These are phyloP conservation scores for Pseudopithomyces chartarum DNA, from an alignment of 2,329 filamentous ascomycete species.

Conservation along the genomic window DNA sequence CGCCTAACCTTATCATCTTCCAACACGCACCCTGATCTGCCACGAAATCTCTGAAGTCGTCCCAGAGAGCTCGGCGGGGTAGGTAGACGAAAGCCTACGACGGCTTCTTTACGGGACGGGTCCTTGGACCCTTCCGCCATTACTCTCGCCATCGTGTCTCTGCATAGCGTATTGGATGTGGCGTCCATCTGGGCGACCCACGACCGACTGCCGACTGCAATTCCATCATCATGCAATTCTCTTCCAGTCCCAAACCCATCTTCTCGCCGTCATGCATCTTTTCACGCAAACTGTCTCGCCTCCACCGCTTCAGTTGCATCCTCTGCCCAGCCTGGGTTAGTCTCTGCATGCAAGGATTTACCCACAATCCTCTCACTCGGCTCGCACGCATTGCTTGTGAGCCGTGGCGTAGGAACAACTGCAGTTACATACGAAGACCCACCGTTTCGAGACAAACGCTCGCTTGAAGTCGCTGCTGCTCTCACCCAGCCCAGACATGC, in stretches of 20 bases:
- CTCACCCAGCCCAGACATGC: neutral
- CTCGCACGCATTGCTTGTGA: constrained; percentile 19
- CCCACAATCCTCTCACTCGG: constrained; percentile 20
- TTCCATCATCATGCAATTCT: neutral
- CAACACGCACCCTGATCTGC: constrained; percentile 42
- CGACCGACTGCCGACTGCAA: neutral
- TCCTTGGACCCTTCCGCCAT: neutral
- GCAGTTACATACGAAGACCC: constrained; percentile 7
- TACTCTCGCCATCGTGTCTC: neutral
- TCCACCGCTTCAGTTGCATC: constrained; percentile 11
- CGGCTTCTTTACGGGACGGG: neutral
- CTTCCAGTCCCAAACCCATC: neutral
- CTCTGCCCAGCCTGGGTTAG: constrained; percentile 5
- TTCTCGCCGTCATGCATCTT: neutral
- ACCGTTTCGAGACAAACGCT: constrained; percentile 21
- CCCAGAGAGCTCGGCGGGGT: constrained; percentile 30
- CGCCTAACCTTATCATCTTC: constrained; percentile 43
- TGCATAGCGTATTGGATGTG: neutral
- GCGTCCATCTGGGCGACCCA: neutral
- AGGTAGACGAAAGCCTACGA: neutral
- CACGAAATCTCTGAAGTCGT: constrained; percentile 27
- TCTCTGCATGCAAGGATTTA: neutral
- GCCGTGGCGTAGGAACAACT: constrained; percentile 12
- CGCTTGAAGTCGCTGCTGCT: constrained; percentile 3
- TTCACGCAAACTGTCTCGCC: constrained; percentile 11